Evolutionary conservation across 2,329 filamentous ascomycete genomes (phyloP), one percentile per base, ranked within the genome.

Genomic region (Trichoderma breve): DNA sequence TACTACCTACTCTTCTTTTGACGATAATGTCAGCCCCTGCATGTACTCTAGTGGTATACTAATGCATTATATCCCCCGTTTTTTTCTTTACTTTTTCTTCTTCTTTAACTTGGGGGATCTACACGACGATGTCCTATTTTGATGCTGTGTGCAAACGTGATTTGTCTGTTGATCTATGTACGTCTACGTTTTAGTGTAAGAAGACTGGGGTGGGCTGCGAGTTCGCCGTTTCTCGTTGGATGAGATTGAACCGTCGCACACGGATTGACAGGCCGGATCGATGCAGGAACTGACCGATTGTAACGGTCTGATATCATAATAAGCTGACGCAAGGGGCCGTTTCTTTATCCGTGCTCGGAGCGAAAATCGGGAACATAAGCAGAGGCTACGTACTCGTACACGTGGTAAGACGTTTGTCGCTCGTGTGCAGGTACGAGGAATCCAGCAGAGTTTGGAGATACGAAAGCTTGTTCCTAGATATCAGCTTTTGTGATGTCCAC

Each of bases 1-100:
- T 51, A 60, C 15, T 69, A 69, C 66, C 55, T 61, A 69, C 43
- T 28, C 66, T 69, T 69, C 55, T 69, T 51, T 69, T 69, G 66
- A 69, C 55, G 55, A 69, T 69, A 26, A 69, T 69, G 66, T 69
- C 66, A 69, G 66, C 66, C 36, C 55, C 55, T 60, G 66, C 66
- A 69, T 69, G 66, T 69, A 69, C 66, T 69, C 66, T 69, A 69
- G 66, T 69, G 66, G 66, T 69, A 69, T 66, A 69, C 53, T 69
- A 69, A 69, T 69, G 66, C 66, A 61, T 69, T 61, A 69, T 69
- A 69, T 69, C 36, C 66, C 65, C 66, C 64, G 4, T 28, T 57
- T 57, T 66, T 55, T 32, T 36, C 15, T 47, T 51, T 21, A n/a
- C 43, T 47, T 47, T 6, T 21, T 47, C 15, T 21, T 51, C n/a